phyloP scores from a whole-genome alignment of 768 basidiomycete genomes.

The Kwoniella mangroviensis region DNA sequence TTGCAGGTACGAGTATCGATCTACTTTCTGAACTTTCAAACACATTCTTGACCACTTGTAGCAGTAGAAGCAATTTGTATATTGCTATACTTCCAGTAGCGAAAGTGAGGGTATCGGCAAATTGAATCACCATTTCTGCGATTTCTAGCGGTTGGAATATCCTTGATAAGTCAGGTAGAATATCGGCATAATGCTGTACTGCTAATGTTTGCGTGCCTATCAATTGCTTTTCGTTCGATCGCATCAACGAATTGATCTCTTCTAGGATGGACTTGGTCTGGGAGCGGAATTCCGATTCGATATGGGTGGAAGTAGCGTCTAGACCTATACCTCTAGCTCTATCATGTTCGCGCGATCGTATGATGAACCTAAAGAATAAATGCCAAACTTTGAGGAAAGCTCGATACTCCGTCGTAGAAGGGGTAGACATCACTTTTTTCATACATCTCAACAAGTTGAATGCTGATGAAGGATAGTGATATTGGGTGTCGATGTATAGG shows the following conservation, averaged over 20 bases:
- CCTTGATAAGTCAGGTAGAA: constrained; percentile 82
- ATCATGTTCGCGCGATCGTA: constrained; percentile 85
- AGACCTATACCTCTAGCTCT: constrained; percentile 73
- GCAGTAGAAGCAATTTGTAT: constrained; percentile 91
- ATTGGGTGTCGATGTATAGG: constrained; percentile 89
- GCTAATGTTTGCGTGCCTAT: constrained; percentile 96
- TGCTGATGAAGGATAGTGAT: constrained; percentile 76
- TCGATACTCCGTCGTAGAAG: constrained; percentile 75
- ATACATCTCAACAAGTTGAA: constrained; percentile 85
- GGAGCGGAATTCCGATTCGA: constrained; percentile 81
- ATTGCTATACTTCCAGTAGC: constrained; percentile 85
- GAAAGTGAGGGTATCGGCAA: constrained; percentile 78
- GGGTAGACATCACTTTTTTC: constrained; percentile 77
- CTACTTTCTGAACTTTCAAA: constrained; percentile 83
- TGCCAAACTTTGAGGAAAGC: constrained; percentile 96
- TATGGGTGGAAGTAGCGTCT: constrained; percentile 81
- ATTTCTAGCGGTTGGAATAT: constrained; percentile 82
- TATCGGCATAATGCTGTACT: constrained; percentile 87
- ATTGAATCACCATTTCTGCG: constrained; percentile 81
- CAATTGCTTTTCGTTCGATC: constrained; percentile 75
- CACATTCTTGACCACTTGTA: constrained; percentile 84
- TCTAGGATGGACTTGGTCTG: constrained; percentile 76
- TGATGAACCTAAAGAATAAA: constrained; percentile 92
- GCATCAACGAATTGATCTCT: constrained; percentile 90
- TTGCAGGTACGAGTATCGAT: constrained; percentile 77